phyloP scores from a whole-genome alignment of 768 basidiomycete genomes.

The Tulasnella sp. region DNA sequence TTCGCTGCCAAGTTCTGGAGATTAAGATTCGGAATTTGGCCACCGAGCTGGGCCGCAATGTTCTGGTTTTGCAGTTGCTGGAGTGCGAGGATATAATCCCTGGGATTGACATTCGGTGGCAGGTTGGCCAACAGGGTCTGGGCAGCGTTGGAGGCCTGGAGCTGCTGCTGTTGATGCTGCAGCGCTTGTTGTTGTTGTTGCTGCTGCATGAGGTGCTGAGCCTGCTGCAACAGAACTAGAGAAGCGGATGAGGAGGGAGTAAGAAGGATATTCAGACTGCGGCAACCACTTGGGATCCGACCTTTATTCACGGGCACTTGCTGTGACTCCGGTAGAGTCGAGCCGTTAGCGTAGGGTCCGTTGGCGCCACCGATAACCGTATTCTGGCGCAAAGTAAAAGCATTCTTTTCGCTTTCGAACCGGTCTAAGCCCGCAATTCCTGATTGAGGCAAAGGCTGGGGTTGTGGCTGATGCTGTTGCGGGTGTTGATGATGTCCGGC shows the following conservation, averaged over 20 bases:
- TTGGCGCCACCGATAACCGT: background rate
- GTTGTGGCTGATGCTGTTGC: conserved; percentile 17
- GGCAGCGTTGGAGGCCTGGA: conserved; percentile 14
- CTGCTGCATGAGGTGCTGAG: conserved; percentile 19
- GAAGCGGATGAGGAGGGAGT: background rate
- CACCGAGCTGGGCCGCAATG: conserved; percentile 33
- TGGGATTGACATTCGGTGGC: conserved; percentile 9
- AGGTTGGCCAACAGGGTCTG: conserved; percentile 17
- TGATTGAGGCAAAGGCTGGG: background rate
- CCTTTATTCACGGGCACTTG: conserved; percentile 28
- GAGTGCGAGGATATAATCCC: conserved; percentile 27
- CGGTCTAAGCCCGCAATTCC: background rate
- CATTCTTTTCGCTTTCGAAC: conserved; percentile 17
- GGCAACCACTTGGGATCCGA: background rate
- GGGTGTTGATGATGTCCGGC: background rate
- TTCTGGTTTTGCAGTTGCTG: conserved; percentile 33
- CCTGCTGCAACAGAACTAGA: conserved; percentile 16
- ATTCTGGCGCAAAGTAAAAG: conserved; percentile 8
- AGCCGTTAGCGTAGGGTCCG: conserved; percentile 24
- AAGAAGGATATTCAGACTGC: background rate
- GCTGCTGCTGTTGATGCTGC: conserved; percentile 6
- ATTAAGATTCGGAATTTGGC: conserved; percentile 7
- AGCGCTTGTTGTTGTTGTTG: conserved; percentile 16
- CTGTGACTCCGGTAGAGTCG: conserved; percentile 28
- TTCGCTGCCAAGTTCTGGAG: conserved; percentile 14